phyloP scores from a whole-genome alignment of 2,329 filamentous ascomycete genomes.

The Exophiala viscosa region DNA sequence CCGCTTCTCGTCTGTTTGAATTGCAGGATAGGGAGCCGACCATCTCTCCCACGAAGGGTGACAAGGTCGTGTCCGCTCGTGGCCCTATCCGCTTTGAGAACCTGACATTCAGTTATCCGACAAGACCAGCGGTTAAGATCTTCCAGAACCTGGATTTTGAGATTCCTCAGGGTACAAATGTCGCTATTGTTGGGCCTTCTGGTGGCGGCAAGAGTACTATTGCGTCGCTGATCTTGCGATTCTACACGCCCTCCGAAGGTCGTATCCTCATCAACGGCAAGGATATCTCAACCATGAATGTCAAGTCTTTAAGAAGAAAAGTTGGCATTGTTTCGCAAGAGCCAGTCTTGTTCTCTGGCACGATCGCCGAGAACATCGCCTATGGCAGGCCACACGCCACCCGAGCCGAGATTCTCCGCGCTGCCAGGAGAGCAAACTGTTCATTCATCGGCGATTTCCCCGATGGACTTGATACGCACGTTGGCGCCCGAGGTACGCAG shows the following conservation, averaged over 20 bases:
- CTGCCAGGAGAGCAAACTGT: constrained; percentile 89
- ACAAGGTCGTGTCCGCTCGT: constrained; percentile 74
- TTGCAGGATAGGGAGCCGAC: constrained; percentile 84
- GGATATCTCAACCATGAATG: constrained; percentile 82
- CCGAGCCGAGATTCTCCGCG: constrained; percentile 74
- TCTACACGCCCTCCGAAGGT: constrained; percentile 79
- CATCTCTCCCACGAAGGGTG: constrained; percentile 81
- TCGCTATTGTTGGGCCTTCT: constrained; percentile 93
- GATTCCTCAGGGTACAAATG: constrained; percentile 88
- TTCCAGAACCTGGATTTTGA: constrained; percentile 86
- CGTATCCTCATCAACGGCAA: constrained; percentile 77
- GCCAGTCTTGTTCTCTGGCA: constrained; percentile 81
- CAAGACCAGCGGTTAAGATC: constrained; percentile 83
- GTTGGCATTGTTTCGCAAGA: constrained; percentile 96
- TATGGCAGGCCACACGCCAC: constrained; percentile 82
- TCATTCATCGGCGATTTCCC: constrained; percentile 96
- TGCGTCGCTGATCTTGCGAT: constrained; percentile 81
- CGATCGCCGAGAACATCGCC: constrained; percentile 78
- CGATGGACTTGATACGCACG: constrained; percentile 88
- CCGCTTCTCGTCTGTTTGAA: constrained; percentile 93
- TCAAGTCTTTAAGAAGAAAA: constrained; percentile 83
- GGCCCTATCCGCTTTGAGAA: constrained; percentile 85
- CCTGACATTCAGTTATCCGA: constrained; percentile 88
- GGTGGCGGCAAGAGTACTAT: constrained; percentile 97
- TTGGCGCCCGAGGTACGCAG: constrained; percentile 87